Evolutionary conservation across 2,329 filamentous ascomycete species (phyloP).

Genomic region (Penicillium sp.): DNA sequence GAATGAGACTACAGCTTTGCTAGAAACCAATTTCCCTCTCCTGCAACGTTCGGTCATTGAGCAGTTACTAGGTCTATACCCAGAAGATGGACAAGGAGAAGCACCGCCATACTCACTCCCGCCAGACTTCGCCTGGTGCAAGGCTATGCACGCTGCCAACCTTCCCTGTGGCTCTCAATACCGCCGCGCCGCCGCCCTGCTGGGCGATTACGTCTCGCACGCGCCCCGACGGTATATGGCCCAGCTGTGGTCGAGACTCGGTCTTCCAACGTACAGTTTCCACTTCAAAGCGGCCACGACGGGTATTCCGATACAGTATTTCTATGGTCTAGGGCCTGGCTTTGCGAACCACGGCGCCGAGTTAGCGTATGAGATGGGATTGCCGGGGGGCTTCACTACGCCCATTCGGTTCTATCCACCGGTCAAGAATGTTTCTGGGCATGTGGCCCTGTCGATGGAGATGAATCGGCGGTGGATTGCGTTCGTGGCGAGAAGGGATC

Average conservation of each 20-base stretch:
- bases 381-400: background rate
- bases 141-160: background rate
- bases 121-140: constrained; percentile 6
- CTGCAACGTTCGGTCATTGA: background rate
- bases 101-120: background rate
- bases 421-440: background rate
- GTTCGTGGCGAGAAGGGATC: background rate
- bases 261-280: constrained; percentile 10
- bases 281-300: constrained; percentile 8
- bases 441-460: background rate
- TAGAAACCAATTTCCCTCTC: background rate
- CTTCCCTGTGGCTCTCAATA: constrained; percentile 11
- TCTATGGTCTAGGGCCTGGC: background rate
- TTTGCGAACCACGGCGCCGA: background rate
- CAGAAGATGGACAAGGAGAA: background rate
- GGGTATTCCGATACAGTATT: constrained; percentile 2
- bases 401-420: background rate
- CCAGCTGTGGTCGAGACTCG: constrained; percentile 7
- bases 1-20: background rate
- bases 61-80: background rate
- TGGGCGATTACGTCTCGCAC: constrained; percentile 13
- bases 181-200: constrained; percentile 7
- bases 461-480: constrained; percentile 2
- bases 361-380: background rate
- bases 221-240: constrained; percentile 10